phyloP scores from a whole-genome alignment of 345 rosid species.

The Boechera retrofracta region DNA sequence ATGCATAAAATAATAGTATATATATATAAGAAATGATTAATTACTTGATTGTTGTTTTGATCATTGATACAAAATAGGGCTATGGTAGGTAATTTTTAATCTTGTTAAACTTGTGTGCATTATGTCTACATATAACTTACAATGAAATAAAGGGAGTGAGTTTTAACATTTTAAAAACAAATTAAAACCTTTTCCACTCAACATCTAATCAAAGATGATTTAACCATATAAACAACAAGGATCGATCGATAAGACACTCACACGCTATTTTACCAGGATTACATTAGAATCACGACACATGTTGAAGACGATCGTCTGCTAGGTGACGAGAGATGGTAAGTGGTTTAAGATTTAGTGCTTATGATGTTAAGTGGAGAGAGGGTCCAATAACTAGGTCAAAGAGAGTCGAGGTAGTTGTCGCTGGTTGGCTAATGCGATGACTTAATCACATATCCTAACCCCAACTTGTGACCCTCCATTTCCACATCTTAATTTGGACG shows the following conservation, averaged over 20 bases:
- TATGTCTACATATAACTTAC: no score
- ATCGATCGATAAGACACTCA: slow-evolving; percentile 14
- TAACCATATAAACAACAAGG: not conserved
- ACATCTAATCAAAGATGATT: not conserved
- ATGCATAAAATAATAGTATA: no score
- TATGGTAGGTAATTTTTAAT: no score
- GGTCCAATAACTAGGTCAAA: slow-evolving; percentile 31
- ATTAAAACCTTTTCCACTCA: not conserved
- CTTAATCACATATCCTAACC: not conserved
- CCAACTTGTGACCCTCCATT: slow-evolving; percentile 22
- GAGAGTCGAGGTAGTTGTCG: slow-evolving; percentile 31
- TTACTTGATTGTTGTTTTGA: no score
- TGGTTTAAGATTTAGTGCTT: not conserved
- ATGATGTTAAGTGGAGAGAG: slow-evolving; percentile 4
- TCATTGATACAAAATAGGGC: no score
- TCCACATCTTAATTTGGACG: slow-evolving; percentile 33
- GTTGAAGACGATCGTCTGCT: no score
- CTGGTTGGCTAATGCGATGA: slow-evolving; percentile 37
- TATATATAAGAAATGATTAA: no score
- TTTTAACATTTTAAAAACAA: no score
- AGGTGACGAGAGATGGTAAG: slow-evolving; percentile 6
- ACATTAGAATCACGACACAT: no score
- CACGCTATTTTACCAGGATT: slow-evolving; percentile 5
- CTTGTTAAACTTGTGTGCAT: no score
- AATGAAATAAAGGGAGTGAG: no score